phyloP scores from a whole-genome alignment of 345 rosid genomes.

The Citrus australasica region DNA sequence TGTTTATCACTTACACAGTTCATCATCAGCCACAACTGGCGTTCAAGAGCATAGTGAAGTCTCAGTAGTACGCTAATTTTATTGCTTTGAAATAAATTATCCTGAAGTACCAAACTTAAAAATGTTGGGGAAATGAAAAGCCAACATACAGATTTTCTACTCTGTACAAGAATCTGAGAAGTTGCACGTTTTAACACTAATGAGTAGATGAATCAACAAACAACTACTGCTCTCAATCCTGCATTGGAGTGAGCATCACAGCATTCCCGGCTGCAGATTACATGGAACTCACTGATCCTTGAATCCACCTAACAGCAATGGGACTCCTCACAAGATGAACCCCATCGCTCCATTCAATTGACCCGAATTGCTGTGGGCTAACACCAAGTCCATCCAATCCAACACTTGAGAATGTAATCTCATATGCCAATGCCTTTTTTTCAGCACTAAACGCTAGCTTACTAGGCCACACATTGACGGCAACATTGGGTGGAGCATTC shows the following conservation, averaged over 20 bases:
- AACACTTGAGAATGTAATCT: slow-evolving; percentile 54
- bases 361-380: slow-evolving; percentile 46
- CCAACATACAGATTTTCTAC: neutral
- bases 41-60: neutral
- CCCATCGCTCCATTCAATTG: slow-evolving; percentile 82
- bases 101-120: neutral
- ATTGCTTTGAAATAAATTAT: neutral
- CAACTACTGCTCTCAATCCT: neutral
- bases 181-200: neutral
- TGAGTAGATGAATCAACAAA: neutral
- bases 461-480: slow-evolving; percentile 52
- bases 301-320: slow-evolving; percentile 57
- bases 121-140: neutral
- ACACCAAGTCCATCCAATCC: slow-evolving; percentile 28
- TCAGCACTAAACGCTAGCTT: slow-evolving; percentile 59
- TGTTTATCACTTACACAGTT: no score
- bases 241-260: neutral
- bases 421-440: slow-evolving; percentile 45
- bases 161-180: neutral
- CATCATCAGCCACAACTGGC: no score
- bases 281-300: slow-evolving; percentile 41
- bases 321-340: slow-evolving; percentile 70
- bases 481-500: slow-evolving; percentile 53
- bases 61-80: neutral
- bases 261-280: slow-evolving; percentile 14